Percentiles rank a stretch among this genome's conserved stretches.
These are phyloP conservation scores for Eucalyptus victrix DNA, from an alignment of 345 rosid species.

Conservation along the genomic window DNA sequence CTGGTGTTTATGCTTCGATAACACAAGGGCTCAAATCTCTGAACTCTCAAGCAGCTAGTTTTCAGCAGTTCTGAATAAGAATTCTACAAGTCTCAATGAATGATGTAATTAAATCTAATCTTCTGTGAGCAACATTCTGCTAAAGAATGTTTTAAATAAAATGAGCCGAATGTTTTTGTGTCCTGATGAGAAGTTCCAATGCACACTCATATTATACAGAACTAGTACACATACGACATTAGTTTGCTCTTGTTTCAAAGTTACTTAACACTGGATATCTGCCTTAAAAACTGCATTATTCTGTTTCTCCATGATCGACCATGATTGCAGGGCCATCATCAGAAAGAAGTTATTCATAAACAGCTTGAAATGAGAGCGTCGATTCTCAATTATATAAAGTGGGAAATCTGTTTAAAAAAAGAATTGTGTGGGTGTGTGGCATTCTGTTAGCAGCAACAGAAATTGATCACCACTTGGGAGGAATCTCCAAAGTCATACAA, in stretches of 20 bases:
- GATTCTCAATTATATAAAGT: neutral
- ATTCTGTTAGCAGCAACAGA: neutral
- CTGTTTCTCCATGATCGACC: neutral
- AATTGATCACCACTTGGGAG: neutral
- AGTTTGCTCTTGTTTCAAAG: neutral
- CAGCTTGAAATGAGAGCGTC: neutral
- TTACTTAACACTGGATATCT: neutral
- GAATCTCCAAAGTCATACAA: neutral
- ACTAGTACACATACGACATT: neutral
- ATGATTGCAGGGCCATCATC: neutral
- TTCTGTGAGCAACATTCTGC: neutral
- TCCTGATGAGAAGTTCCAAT: neutral
- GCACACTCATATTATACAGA: neutral
- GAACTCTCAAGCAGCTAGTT: neutral
- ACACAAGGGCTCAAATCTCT: neutral
- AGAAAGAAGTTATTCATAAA: neutral
- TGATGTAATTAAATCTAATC: neutral
- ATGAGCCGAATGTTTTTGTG: neutral
- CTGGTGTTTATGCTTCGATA: neutral
- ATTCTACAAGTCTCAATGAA: neutral
- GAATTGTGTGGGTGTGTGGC: neutral
- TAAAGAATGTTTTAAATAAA: neutral
- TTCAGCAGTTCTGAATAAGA: neutral
- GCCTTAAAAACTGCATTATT: neutral
- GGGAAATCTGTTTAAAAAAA: neutral